Conservation (phyloP, 2,329 filamentous ascomycete genomes). For the Chaetomiaceae sp. region DNA sequence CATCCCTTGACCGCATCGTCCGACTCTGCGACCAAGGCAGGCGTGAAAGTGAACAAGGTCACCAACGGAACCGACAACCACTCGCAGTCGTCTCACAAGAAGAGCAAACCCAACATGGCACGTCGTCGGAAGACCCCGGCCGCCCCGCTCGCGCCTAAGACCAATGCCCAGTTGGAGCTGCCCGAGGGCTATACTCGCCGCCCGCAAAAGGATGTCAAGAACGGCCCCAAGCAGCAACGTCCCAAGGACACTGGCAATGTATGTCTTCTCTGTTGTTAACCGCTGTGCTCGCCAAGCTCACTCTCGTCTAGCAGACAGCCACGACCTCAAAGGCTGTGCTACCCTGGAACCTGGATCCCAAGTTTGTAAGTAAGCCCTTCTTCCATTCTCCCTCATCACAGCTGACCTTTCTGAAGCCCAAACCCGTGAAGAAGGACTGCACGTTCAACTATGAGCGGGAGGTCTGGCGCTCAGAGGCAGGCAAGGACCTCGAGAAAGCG, state of each 20-base stretch:
- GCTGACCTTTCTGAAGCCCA: constrained; percentile 8
- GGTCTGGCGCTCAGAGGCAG: background rate
- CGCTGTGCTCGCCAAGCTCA: background rate
- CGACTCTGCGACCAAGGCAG: background rate
- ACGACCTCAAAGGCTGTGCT: background rate
- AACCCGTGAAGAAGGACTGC: background rate
- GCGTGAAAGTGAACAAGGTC: background rate
- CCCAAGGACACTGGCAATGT: background rate
- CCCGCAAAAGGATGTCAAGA: background rate
- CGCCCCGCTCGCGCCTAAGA: background rate
- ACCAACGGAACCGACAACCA: background rate
- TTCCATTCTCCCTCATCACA: background rate
- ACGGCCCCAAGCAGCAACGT: background rate
- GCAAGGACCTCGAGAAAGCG: background rate
- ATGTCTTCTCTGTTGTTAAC: background rate
- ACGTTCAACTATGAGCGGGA: constrained; percentile 9
- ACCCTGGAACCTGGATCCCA: constrained; percentile 1
- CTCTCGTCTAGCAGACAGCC: background rate
- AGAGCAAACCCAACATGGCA: background rate
- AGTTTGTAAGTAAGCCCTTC: background rate
- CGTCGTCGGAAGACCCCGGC: background rate
- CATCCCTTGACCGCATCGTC: background rate
- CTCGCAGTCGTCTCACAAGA: background rate
- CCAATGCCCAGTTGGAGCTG: background rate
- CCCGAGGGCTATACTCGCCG: background rate